Percentiles rank a stretch among this genome's conserved stretches.
Evolutionary conservation across 495 filamentous ascomycete genomes (phyloP).

Genomic region (Oleoguttula mirabilis): DNA sequence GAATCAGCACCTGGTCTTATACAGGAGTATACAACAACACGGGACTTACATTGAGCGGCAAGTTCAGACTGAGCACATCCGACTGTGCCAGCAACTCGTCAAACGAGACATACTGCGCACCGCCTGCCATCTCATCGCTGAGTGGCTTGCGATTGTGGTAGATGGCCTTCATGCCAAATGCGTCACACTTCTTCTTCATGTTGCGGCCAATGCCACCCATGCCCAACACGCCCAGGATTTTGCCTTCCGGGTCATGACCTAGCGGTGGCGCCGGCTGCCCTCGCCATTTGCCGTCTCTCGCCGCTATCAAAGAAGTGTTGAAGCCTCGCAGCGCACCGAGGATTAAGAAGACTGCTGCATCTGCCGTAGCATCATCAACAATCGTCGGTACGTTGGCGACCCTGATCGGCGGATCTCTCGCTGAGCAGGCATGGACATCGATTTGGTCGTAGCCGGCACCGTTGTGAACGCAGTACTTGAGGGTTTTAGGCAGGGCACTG

Average conservation of each 20-base stretch:
- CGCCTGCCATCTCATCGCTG: slow-evolving; percentile 42
- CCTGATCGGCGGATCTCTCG: slow-evolving; percentile 43
- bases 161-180: slow-evolving; percentile 50
- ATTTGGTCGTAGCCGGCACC: slow-evolving; percentile 78
- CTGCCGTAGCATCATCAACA: slow-evolving; percentile 72
- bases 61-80: slow-evolving; percentile 66
- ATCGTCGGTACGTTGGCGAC: slow-evolving; percentile 74
- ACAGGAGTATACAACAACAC: too few species aligned
- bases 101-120: slow-evolving; percentile 56
- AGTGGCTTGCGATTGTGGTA: slow-evolving; percentile 55
- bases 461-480: slow-evolving; percentile 75
- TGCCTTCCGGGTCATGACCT: slow-evolving; percentile 53
- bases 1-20: slow-evolving; percentile 3
- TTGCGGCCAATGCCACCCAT: slow-evolving; percentile 50
- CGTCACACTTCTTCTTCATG: slow-evolving; percentile 50
- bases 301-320: slow-evolving; percentile 46
- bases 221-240: slow-evolving; percentile 49
- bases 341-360: slow-evolving; percentile 64
- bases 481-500: slow-evolving; percentile 45
- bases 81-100: slow-evolving; percentile 52
- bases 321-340: slow-evolving; percentile 65
- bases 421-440: slow-evolving; percentile 56
- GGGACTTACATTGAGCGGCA: slow-evolving; percentile 57
- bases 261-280: slow-evolving; percentile 37
- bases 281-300: slow-evolving; percentile 49